Percentiles rank a stretch among this genome's conserved stretches.
Conservation (phyloP, 768 basidiomycete genomes). For the Amyloporia xantha region DNA sequence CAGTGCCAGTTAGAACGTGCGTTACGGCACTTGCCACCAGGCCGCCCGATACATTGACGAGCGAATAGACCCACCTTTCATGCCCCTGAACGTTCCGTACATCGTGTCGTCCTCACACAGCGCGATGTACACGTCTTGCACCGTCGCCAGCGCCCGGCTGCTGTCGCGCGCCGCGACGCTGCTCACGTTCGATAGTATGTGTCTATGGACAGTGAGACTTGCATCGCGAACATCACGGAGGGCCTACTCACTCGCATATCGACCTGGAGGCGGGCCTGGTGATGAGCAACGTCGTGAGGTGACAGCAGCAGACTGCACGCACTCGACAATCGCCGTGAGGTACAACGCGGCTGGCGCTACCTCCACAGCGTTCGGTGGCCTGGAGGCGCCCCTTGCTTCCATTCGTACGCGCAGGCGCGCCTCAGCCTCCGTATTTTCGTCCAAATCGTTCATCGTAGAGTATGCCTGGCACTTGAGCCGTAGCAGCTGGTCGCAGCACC, state of each 20-base stretch:
- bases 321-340: constrained; percentile 92
- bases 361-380: constrained; percentile 46
- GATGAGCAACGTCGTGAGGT: too few relatives aligned
- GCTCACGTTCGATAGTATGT: constrained; percentile 77
- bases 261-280: constrained; percentile 41
- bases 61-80: constrained; percentile 75
- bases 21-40: too few relatives aligned
- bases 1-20: too few relatives aligned
- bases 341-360: constrained; percentile 83
- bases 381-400: constrained; percentile 39
- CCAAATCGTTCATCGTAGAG: constrained; percentile 74
- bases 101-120: constrained; percentile 87
- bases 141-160: constrained; percentile 64
- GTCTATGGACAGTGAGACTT: constrained; percentile 39
- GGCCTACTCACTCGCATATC: constrained; percentile 72
- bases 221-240: neutral
- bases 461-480: constrained; percentile 86
- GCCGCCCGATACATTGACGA: too few relatives aligned
- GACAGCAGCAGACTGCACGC: constrained; percentile 33
- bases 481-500: constrained; percentile 46
- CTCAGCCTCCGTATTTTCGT: constrained; percentile 68
- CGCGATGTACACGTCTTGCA: constrained; percentile 80
- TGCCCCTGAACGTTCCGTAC: constrained; percentile 76
- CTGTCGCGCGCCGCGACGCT: constrained; percentile 84
- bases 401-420: constrained; percentile 57